Percentiles rank a stretch among this genome's conserved stretches.
Conservation (phyloP, 306 rosid species). For the Quercus agrifolia region DNA sequence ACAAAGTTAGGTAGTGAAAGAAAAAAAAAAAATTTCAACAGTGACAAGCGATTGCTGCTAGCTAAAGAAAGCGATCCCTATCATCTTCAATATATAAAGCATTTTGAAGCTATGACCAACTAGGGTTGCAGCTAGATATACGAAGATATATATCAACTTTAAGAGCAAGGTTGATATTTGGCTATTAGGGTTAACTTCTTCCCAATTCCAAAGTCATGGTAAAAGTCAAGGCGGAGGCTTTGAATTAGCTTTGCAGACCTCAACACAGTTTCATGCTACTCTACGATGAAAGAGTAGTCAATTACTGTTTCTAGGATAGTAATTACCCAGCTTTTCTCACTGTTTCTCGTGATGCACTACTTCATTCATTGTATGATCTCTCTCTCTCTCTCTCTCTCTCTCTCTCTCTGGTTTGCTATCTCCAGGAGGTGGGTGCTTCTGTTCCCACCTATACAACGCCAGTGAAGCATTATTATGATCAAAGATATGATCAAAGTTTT, state of each 20-base stretch:
- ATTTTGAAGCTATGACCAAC: constrained; percentile 2
- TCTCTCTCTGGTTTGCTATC: constrained; percentile 1
- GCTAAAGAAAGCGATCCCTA: constrained; percentile 5
- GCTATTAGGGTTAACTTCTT: constrained; percentile 17
- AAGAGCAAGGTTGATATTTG: too few species aligned
- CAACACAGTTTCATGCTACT: neutral
- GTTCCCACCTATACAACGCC: constrained; percentile 40
- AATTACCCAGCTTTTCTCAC: neutral
- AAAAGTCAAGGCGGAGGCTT: neutral
- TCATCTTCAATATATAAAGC: neutral
- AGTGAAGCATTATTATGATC: constrained; percentile 25
- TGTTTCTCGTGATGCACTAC: constrained; percentile 1
- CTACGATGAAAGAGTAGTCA: neutral
- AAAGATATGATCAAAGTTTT: constrained; percentile 25
- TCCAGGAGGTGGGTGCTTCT: constrained; percentile 36
- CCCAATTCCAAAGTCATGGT: neutral
- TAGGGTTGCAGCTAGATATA: constrained; percentile 10
- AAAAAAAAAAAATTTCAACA: constrained; percentile 4
- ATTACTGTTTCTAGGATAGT: neutral
- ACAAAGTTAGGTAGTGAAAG: neutral
- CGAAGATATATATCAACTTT: neutral
- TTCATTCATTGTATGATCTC: constrained; percentile 15
- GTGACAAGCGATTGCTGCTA: neutral
- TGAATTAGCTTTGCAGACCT: neutral
- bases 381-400: neutral